A percentile compares a stretch with the other conserved stretches of the same genome.
phyloP scores from a whole-genome alignment of 768 basidiomycete genomes.

The Nevesoporus exiguus region DNA sequence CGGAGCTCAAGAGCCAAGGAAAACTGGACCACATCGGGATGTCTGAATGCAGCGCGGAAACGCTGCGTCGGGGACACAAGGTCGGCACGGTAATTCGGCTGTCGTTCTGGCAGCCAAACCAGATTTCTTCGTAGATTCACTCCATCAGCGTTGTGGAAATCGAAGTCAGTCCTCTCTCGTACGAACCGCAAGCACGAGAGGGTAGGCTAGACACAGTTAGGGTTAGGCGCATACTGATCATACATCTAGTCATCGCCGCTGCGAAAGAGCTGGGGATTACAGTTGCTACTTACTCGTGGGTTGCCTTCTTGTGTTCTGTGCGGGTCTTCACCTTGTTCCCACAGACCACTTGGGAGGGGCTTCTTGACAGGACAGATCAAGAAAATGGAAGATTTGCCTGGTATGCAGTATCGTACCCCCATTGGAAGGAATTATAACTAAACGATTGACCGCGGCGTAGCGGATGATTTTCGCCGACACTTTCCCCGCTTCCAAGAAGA shows the following conservation, averaged over 20 bases:
- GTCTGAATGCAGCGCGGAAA: slow-evolving; percentile 49
- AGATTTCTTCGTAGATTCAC: slow-evolving; percentile 36
- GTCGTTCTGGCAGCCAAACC: neutral
- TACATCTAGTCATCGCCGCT: slow-evolving; percentile 44
- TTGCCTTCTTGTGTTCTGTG: neutral
- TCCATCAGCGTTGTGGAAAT: slow-evolving; percentile 62
- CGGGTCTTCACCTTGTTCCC: neutral
- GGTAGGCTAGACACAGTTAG: too few relatives aligned
- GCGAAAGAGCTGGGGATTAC: slow-evolving; percentile 53
- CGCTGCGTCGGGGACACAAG: slow-evolving; percentile 40
- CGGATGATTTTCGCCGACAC: slow-evolving; percentile 37
- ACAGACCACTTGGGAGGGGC: slow-evolving; percentile 49
- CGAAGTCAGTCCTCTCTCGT: slow-evolving; percentile 60
- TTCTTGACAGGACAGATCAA: slow-evolving; percentile 50
- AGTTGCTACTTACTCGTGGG: slow-evolving; percentile 58
- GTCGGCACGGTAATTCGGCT: neutral
- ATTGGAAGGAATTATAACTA: neutral
- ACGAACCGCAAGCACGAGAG: slow-evolving; percentile 40
- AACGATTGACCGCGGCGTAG: slow-evolving; percentile 20
- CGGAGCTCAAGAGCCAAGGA: slow-evolving; percentile 30
- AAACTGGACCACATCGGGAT: slow-evolving; percentile 54
- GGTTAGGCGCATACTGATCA: neutral
- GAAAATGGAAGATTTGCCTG: slow-evolving; percentile 32
- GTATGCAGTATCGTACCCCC: slow-evolving; percentile 7
- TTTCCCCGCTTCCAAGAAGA: slow-evolving; percentile 45